Evolutionary conservation across 768 basidiomycete species (phyloP), one percentile per base, ranked within the genome.

Genomic region (Krasilnikovozyma curviuscula): DNA sequence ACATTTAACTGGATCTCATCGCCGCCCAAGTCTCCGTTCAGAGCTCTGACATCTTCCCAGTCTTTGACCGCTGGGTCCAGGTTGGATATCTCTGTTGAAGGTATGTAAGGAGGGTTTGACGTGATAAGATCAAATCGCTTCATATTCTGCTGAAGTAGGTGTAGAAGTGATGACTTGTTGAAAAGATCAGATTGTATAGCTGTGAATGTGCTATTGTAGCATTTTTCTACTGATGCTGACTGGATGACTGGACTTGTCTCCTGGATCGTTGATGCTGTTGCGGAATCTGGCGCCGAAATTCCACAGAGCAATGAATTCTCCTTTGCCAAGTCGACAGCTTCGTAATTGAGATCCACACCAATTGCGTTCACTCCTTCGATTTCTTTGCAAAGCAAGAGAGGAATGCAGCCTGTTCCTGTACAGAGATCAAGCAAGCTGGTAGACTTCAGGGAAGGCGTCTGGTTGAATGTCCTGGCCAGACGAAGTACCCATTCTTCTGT

Each of bases 371-470:
- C 68, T 25, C 10, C 47, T 2, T 35, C 6, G 3, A 43, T 32
- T 12, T 30, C 40, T 23, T 77, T 71, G 57, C 77, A 77, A 16
- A 97, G 69, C n/a, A 84, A 69, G 34, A 93, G 72, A 2, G 86
- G 81, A 43, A 95, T 88, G 62, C 86, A 88, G 13, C 82, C 91
- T 0, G 84, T 75, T 39, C 91, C 91, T 5, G 88, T 91, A 62
- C 89, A 86, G 38, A 97, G 74, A 66, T 98, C 91, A 28, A 95
- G 69, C 24, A 37, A 37, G 7, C 18, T n/a, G 10, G 25, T 7
- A 2, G 23, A 21, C 23, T 7, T 48, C 7, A 25, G 46, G 13
- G 21, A 40, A 55, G 61, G 46, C 63, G 54, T 32, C 63, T 55
- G 14, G 63, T 7, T 70, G 69, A 46, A 58, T 25, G 19, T 38